phyloP scores from a whole-genome alignment of 208 protist species.

The Tetramitus jugosus region DNA sequence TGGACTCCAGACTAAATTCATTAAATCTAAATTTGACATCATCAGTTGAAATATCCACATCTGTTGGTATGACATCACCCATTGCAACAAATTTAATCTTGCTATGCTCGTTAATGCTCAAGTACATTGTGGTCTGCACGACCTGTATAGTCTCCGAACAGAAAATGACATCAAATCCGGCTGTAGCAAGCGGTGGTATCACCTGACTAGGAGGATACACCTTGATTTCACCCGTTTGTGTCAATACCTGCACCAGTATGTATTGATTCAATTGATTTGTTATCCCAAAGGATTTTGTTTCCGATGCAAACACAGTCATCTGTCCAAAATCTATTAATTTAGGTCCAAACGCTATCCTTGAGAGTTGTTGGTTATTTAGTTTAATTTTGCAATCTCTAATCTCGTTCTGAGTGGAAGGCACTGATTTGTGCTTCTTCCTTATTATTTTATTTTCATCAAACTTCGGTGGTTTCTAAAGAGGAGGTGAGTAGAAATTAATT shows the following conservation, averaged over 20 bases:
- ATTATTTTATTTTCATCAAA: slow-evolving; percentile 68
- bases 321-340: slow-evolving; percentile 72
- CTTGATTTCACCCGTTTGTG: slow-evolving; percentile 51
- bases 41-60: slow-evolving; percentile 65
- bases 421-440: slow-evolving; percentile 61
- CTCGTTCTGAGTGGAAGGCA: slow-evolving; percentile 64
- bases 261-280: slow-evolving; percentile 66
- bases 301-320: slow-evolving; percentile 66
- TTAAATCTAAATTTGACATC: slow-evolving; percentile 65
- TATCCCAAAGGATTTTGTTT: slow-evolving; percentile 69
- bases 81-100: slow-evolving; percentile 67
- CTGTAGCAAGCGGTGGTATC: slow-evolving; percentile 67
- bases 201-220: slow-evolving; percentile 64
- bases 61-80: slow-evolving; percentile 75
- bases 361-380: slow-evolving; percentile 51
- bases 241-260: slow-evolving; percentile 61
- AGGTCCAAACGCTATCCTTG: slow-evolving; percentile 58
- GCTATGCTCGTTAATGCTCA: slow-evolving; percentile 72
- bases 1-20: not conserved
- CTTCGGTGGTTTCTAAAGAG: slow-evolving; percentile 45
- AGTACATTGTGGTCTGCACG: slow-evolving; percentile 69
- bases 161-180: slow-evolving; percentile 77
- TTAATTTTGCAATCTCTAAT: slow-evolving; percentile 69
- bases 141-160: slow-evolving; percentile 50
- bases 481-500: too few species aligned